Conservation (phyloP, 2,329 filamentous ascomycete genomes). For the Aspergillus phoenicis region DNA sequence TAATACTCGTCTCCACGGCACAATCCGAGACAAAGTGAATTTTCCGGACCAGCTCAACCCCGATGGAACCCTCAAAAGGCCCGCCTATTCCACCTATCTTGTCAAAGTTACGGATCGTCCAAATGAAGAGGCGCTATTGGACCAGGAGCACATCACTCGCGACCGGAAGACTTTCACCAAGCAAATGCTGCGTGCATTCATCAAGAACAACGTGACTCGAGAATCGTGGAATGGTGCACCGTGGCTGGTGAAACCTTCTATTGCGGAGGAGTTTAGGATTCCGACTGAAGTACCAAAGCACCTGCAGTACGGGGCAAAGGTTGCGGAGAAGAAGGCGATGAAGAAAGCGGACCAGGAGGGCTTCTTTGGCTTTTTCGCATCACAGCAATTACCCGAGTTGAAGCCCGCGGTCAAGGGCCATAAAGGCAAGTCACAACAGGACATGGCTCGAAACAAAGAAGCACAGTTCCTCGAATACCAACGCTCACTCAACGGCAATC, state of each 20-base stretch:
- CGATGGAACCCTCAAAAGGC: slow-evolving; percentile 68
- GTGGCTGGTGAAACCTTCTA: slow-evolving; percentile 87
- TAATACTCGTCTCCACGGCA: slow-evolving; percentile 70
- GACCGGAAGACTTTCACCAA: slow-evolving; percentile 94
- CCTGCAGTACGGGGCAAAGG: slow-evolving; percentile 77
- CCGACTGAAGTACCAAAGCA: slow-evolving; percentile 83
- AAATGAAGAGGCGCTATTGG: slow-evolving; percentile 74
- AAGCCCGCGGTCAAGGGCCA: slow-evolving; percentile 73
- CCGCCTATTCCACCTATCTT: slow-evolving; percentile 76
- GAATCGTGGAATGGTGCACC: slow-evolving; percentile 96
- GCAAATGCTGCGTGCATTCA: slow-evolving; percentile 86
- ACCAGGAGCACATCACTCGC: slow-evolving; percentile 78
- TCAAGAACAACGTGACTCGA: slow-evolving; percentile 89
- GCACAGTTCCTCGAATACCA: slow-evolving; percentile 54
- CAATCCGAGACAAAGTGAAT: slow-evolving; percentile 82
- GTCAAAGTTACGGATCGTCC: slow-evolving; percentile 71
- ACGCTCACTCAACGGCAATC: slow-evolving; percentile 48
- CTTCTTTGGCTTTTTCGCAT: slow-evolving; percentile 55
- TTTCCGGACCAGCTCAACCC: slow-evolving; percentile 63
- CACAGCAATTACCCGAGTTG: slow-evolving; percentile 67
- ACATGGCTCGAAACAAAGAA: slow-evolving; percentile 50
- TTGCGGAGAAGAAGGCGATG: slow-evolving; percentile 74
- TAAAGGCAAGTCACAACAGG: slow-evolving; percentile 59
- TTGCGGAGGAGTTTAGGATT: slow-evolving; percentile 82
- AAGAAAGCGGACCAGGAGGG: slow-evolving; percentile 57